phyloP scores from a whole-genome alignment of 345 rosid genomes.

The Bruguiera sexangula region DNA sequence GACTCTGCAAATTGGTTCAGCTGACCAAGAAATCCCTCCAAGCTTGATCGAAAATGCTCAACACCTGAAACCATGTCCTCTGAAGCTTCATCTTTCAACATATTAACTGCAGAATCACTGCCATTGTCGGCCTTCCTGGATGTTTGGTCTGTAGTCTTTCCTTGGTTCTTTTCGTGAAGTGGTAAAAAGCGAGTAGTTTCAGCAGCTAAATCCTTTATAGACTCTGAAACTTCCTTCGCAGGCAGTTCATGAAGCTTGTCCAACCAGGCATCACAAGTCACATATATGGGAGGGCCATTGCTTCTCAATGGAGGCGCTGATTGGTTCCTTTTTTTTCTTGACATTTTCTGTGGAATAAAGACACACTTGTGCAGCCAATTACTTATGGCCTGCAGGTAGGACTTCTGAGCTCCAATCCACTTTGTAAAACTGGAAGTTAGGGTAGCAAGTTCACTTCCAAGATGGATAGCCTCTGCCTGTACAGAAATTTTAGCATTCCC shows the following conservation, averaged over 20 bases:
- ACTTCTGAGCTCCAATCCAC: conserved; percentile 73
- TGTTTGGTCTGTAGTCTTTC: conserved; percentile 32
- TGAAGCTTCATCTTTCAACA: conserved; percentile 48
- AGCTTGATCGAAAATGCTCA: conserved; percentile 50
- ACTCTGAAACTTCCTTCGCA: conserved; percentile 55
- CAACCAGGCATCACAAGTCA: conserved; percentile 68
- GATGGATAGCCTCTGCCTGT: conserved; percentile 60
- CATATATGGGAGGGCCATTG: conserved; percentile 72
- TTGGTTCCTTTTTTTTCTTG: conserved; percentile 36
- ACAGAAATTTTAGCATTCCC: conserved; percentile 43
- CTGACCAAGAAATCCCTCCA: conserved; percentile 53
- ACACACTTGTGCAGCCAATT: conserved; percentile 75
- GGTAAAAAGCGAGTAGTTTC: conserved; percentile 66
- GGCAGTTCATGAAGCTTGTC: conserved; percentile 50
- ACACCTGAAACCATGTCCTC: conserved; percentile 54
- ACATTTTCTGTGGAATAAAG: conserved; percentile 22
- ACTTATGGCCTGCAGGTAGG: conserved; percentile 60
- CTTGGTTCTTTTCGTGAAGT: conserved; percentile 63
- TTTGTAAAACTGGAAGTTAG: conserved; percentile 65
- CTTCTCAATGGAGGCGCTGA: conserved; percentile 23
- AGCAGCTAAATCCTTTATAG: conserved; percentile 58
- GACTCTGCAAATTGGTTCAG: conserved; percentile 48
- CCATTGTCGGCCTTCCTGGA: conserved; percentile 35
- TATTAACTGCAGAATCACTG: conserved; percentile 33
- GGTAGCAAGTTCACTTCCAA: conserved; percentile 56